Evolutionary conservation across 768 basidiomycete species (phyloP).

Genomic region (Mycena alexandri): DNA sequence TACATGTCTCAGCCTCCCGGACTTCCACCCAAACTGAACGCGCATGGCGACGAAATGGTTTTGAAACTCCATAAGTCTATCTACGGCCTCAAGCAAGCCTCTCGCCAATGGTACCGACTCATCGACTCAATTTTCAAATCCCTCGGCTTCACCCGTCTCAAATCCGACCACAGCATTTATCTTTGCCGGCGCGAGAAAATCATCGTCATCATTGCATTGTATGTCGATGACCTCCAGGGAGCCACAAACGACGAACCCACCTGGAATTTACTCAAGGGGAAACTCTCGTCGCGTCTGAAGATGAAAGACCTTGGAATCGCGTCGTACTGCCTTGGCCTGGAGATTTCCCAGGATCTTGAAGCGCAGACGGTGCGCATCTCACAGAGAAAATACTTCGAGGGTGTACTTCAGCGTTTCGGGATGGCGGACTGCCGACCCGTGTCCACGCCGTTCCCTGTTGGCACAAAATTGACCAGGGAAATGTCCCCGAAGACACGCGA

Average conservation of each 20-base stretch:
- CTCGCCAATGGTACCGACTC: conserved; percentile 5
- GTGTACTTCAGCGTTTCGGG: background rate
- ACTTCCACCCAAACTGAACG: conserved; percentile 15
- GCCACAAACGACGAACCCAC: background rate
- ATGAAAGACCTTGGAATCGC: conserved; percentile 20
- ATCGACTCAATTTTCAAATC: background rate
- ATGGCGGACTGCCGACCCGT: conserved; percentile 6
- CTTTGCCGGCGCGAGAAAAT: conserved; percentile 1
- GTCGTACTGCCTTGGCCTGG: background rate
- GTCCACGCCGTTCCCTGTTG: conserved; percentile 7
- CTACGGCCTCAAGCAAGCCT: conserved; percentile 20
- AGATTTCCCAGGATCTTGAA: background rate
- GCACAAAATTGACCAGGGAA: background rate
- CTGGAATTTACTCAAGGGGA: background rate
- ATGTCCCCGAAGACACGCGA: conserved; percentile 9
- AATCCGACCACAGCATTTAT: conserved; percentile 20
- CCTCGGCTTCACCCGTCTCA: conserved; percentile 6
- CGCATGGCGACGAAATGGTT: conserved; percentile 2
- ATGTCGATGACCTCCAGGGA: conserved; percentile 8
- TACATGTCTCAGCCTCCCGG: conserved; percentile 20
- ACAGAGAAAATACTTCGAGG: conserved; percentile 5
- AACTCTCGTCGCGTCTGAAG: background rate
- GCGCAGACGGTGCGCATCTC: conserved; percentile 7
- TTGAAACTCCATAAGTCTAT: conserved; percentile 9
- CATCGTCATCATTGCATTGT: background rate